phyloP scores from a whole-genome alignment of 805 yeast genomes.

The Ogataea paradorogensis region DNA sequence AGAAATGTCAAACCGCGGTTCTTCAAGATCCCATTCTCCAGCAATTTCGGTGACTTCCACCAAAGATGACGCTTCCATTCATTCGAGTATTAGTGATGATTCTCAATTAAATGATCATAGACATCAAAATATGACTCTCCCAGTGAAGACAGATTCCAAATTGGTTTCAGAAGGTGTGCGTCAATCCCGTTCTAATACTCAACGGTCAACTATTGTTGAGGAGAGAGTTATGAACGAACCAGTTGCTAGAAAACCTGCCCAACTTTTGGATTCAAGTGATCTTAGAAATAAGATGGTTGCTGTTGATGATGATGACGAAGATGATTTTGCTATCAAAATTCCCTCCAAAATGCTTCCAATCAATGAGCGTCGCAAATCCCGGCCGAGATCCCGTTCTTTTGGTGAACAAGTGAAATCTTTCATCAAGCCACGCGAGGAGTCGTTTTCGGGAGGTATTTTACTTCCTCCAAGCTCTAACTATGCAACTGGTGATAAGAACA shows the following conservation, averaged over 20 bases:
- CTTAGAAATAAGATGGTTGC: constrained; percentile 30
- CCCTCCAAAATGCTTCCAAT: constrained; percentile 13
- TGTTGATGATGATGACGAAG: constrained; percentile 30
- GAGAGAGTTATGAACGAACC: constrained; percentile 10
- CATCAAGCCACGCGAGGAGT: constrained; percentile 34
- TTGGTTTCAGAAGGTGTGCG: constrained; percentile 5
- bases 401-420: constrained; percentile 42
- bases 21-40: constrained; percentile 26
- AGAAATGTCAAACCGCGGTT: constrained; percentile 25
- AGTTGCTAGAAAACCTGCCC: constrained; percentile 18
- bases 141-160: constrained; percentile 30
- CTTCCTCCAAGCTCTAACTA: constrained; percentile 15
- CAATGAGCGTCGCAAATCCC: constrained; percentile 18
- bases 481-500: constrained; percentile 9
- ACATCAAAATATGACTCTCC: constrained; percentile 33
- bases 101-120: constrained; percentile 36
- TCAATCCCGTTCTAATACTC: background rate
- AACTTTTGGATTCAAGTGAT: constrained; percentile 28
- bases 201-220: constrained; percentile 10
- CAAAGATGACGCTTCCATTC: constrained; percentile 31
- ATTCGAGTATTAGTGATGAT: constrained; percentile 36
- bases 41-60: constrained; percentile 29
- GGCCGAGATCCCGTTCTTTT: constrained; percentile 37
- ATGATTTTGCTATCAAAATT: constrained; percentile 25
- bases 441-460: constrained; percentile 32